Base-by-base conservation (phyloP, 2,329 filamentous ascomycete species). In the Pyrenochaeta sp. region DNA sequence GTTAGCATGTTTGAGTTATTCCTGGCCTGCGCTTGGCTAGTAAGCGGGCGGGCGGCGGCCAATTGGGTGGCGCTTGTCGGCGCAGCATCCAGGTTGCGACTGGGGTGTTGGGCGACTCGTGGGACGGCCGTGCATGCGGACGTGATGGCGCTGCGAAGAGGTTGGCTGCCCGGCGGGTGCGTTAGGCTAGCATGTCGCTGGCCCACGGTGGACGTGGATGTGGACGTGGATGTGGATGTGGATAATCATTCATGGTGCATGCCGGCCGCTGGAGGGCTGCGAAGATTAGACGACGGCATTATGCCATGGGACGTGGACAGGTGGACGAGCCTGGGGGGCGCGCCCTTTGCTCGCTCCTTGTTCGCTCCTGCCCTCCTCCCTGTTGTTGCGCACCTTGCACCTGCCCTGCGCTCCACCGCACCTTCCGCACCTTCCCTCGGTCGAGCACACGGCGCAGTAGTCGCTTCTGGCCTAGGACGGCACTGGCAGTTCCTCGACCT, bases 31-130 rank as follows among this genome's bases (percentile, higher is more conserved):
- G 59, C 56, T 56, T 56, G 59, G 58, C 67, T 66, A 67, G 65
- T 68, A 66, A 70, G 67, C 64, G 45, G 62, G 68, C 64, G 62
- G 59, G 59, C 61, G 64, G 58, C 59, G 62, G 65, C 68, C 65
- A 68, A 66, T 67, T 62, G 57, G 48, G 57, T 48, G 58, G 60
- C 58, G 54, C 58, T 52, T 39, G 59, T 59, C 52, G 52, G 64
- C 37, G 56, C 52, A 52, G 54, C 27, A 58, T 45, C 56, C 54
- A 47, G 51, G 45, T n/a, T 39, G 60, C 55, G 58, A 58, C 57
- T 45, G 59, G 67, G 59, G 52, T 53, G 44, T 15, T 19, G 27
- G 59, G 67, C 67, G 65, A 68, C 66, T 65, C 63, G 63, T 62
- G 63, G 54, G 50, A 61, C 64, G 60, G 54, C 54, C 62, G 58